phyloP scores from a whole-genome alignment of 306 rosid genomes.

The Canavalia gladiata region DNA sequence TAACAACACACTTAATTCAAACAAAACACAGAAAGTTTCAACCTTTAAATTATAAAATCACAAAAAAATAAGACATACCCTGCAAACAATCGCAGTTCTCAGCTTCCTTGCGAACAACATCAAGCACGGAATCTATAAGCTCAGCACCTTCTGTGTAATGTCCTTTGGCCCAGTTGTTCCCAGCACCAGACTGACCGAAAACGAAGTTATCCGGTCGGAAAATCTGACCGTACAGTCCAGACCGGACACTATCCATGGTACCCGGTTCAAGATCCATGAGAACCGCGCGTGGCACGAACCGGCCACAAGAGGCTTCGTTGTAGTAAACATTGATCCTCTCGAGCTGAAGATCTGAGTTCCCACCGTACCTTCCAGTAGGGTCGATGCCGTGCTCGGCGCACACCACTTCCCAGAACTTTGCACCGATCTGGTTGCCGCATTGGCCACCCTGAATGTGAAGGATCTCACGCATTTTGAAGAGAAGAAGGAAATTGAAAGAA shows the following conservation, averaged over 20 bases:
- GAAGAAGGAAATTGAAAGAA: neutral
- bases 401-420: conserved; percentile 41
- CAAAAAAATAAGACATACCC: conserved; percentile 47
- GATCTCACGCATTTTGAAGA: conserved; percentile 72
- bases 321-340: conserved; percentile 43
- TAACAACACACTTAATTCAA: neutral
- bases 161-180: too few species aligned
- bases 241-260: conserved; percentile 81
- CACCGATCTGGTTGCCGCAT: conserved; percentile 87
- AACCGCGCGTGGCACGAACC: conserved; percentile 76
- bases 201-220: too few species aligned
- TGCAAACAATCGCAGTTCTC: conserved; percentile 84
- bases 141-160: conserved; percentile 85
- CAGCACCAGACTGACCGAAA: too few species aligned
- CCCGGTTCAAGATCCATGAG: conserved; percentile 91
- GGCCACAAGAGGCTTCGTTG: conserved; percentile 75
- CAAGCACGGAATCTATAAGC: conserved; percentile 76
- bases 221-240: conserved; percentile 69
- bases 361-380: conserved; percentile 72
- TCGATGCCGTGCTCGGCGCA: conserved; percentile 85
- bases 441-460: conserved; percentile 85
- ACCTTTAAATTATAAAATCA: neutral
- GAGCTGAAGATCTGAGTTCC: conserved; percentile 67
- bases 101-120: conserved; percentile 79
- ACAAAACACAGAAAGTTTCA: neutral